Percentiles rank a stretch among this genome's conserved stretches.
Evolutionary conservation across 1,139 yeast genomes (phyloP).

Genomic region (Blastobotrys ciferrii): DNA sequence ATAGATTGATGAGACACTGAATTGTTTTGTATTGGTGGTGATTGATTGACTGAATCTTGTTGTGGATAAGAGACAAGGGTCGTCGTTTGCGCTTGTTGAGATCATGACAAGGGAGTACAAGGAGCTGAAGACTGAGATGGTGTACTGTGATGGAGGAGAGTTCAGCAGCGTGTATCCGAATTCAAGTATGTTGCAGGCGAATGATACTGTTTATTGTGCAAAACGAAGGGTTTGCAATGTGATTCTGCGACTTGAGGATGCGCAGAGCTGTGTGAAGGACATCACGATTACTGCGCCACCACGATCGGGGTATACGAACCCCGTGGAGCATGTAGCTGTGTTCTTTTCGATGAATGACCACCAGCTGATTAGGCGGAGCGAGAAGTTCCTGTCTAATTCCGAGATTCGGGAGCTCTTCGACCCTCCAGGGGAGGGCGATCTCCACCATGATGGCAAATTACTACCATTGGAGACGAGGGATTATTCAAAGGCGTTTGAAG

Average conservation of each 20-base stretch:
- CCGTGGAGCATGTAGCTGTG: conserved; percentile 22
- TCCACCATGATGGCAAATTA: not conserved
- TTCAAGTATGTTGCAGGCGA: conserved; percentile 16
- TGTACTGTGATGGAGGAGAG: conserved; percentile 20
- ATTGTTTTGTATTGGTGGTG: too few species aligned
- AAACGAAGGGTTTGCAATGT: conserved; percentile 17
- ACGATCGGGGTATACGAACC: conserved; percentile 18
- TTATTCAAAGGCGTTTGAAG: not conserved
- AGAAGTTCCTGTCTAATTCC: conserved; percentile 14
- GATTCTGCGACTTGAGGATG: conserved; percentile 12
- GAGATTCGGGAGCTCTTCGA: conserved; percentile 12
- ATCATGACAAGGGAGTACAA: too few species aligned
- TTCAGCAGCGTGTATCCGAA: conserved; percentile 13
- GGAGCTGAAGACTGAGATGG: conserved; percentile 9
- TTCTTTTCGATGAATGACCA: conserved; percentile 15
- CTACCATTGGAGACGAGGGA: conserved; percentile 7
- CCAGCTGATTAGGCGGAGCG: conserved; percentile 13
- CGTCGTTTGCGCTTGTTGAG: too few species aligned
- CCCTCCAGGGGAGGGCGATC: not conserved
- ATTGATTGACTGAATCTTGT: too few species aligned
- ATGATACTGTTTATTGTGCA: conserved; percentile 22
- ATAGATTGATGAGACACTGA: too few species aligned
- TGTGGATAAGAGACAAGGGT: too few species aligned
- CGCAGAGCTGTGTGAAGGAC: conserved; percentile 14
- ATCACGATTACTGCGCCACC: conserved; percentile 22